Percentiles rank a stretch among this genome's conserved stretches.
Evolutionary conservation across 768 basidiomycete species (phyloP).

Genomic region (Neoboletus subvelutipes): DNA sequence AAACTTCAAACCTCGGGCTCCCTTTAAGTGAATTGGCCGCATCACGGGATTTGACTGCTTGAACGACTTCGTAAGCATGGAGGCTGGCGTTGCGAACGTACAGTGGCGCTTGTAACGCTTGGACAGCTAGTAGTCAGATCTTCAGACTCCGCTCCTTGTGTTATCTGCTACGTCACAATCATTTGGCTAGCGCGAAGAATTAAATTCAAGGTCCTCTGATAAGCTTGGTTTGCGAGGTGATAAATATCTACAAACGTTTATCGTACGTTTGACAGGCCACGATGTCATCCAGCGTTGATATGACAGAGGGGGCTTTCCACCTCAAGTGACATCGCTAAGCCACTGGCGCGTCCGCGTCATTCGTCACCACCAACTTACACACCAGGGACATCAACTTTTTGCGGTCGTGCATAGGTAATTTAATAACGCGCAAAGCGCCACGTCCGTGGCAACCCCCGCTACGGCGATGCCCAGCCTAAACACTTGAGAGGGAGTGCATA

Average conservation of each 20-base stretch:
- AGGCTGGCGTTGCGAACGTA: neutral
- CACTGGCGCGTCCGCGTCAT: too few relatives aligned
- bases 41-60: neutral
- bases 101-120: neutral
- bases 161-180: neutral
- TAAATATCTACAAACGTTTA: too few relatives aligned
- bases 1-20: neutral
- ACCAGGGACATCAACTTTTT: too few relatives aligned
- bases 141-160: neutral
- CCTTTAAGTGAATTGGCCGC: neutral
- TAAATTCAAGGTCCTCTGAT: neutral
- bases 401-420: too few relatives aligned
- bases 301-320: neutral
- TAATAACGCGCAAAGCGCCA: too few relatives aligned
- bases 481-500: too few relatives aligned
- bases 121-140: neutral
- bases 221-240: neutral
- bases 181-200: neutral
- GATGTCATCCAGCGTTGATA: neutral
- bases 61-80: neutral
- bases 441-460: too few relatives aligned
- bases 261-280: neutral
- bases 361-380: neutral
- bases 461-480: too few relatives aligned
- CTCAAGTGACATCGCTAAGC: neutral